Conservation (phyloP, 2,329 filamentous ascomycete species). For the Endocalyx cinctus region DNA sequence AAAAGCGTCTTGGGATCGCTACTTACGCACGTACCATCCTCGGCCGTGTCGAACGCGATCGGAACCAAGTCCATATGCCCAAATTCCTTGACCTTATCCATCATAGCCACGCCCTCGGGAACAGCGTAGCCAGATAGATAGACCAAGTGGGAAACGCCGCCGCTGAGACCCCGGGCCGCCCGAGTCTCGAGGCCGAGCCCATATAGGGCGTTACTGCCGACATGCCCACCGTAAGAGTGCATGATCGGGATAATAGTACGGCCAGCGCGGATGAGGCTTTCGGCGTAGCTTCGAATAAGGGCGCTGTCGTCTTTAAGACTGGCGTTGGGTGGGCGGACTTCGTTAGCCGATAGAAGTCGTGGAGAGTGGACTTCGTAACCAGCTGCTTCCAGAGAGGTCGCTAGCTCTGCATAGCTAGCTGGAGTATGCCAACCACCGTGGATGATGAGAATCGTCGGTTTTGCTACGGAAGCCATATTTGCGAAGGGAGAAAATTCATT, state of each 20-base stretch:
- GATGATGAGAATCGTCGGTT: constrained; percentile 10
- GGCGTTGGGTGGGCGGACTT: constrained; percentile 17
- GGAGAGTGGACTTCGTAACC: constrained; percentile 15
- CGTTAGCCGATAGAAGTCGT: constrained; percentile 10
- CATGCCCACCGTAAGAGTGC: constrained; percentile 25
- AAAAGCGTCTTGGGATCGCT: constrained; percentile 7
- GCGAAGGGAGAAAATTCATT: too few species aligned
- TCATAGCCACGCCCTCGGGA: constrained; percentile 5
- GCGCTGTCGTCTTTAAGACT: constrained; percentile 15
- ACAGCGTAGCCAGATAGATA: constrained; percentile 14
- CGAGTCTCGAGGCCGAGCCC: constrained; percentile 12
- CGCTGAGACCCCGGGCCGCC: constrained; percentile 8
- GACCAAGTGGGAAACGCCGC: constrained; percentile 20
- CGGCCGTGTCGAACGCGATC: constrained; percentile 8
- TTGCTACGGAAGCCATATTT: constrained; percentile 5
- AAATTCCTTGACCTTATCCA: constrained; percentile 10
- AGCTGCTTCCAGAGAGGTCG: constrained; percentile 1
- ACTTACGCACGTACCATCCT: constrained; percentile 6
- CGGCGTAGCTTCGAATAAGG: constrained; percentile 14
- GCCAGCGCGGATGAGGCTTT: constrained; percentile 15
- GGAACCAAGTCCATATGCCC: constrained; percentile 5
- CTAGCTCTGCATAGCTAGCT: constrained; percentile 9
- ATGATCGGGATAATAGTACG: constrained; percentile 14
- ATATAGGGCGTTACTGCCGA: constrained; percentile 20
- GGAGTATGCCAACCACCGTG: constrained; percentile 14